Evolutionary conservation across 768 basidiomycete species (phyloP), one percentile per base, ranked within the genome.

Genomic region (Chalciporus sphaerocephalus): DNA sequence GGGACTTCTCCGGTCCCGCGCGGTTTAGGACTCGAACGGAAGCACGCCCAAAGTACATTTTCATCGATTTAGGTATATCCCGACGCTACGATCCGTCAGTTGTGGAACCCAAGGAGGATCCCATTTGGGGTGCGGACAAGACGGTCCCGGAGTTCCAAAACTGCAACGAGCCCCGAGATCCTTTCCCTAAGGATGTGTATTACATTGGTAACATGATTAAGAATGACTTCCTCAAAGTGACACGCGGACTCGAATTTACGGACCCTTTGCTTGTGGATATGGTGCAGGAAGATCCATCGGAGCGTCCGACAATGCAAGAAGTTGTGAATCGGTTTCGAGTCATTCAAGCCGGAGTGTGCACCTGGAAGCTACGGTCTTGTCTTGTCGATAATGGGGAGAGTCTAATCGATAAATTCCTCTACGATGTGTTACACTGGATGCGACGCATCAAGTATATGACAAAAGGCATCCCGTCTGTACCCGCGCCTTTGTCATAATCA

Each of bases 131-230:
- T 2, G 72, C 67, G 4, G 74, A 79, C 50, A 64, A 62, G 42
- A 57, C 67, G 1, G 64, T 62, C 2, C 73, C 73, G 1, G 71
- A 72, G 44, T 64, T 61, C 42, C 49, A 58, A 17, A 50, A 50
- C 4, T 46, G 25, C 12, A 8, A 34, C 4, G 15, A 48, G 2
- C 59, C 52, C 0, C 58, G 57, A 15, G 53, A 75, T 47, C 69
- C 70, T 1, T 75, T 74, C 42, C 61, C 66, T 1, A 65, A 64
- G 0, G 74, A 75, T 32, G 57, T 76, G 2, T 75, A 71, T 42
- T 66, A 66, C 39, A 44, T 73, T 1, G 72, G 71, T 1, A 74
- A 73, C 46, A 17, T 66, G 22, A 56, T 71, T 35, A 42, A 58
- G 15, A 34, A 41, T 23, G 47, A 65, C 30, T 65, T 71, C 46